Base-by-base conservation (phyloP, 106 monocot genomes). In the Iris macrosiphon region DNA sequence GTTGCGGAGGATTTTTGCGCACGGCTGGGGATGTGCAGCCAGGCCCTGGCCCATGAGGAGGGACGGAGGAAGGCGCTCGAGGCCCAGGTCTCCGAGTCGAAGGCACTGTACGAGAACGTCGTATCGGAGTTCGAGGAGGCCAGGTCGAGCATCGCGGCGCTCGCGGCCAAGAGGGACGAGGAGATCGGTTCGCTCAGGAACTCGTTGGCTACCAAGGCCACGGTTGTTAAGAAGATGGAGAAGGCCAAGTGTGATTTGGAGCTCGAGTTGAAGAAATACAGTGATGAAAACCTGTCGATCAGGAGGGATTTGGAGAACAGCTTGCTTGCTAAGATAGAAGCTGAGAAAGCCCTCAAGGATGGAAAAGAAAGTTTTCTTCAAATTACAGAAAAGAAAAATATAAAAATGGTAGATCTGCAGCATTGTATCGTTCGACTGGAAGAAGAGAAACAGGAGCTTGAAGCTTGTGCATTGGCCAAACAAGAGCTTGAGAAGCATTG, bases 51-150 rank as follows among this genome's bases (percentile, higher is more conserved):
- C 2, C 83, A 72, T 49, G 91, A 98, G 67, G 90, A 98, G 60
- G 81, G 91, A 57, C 63, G 78, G 26, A 87, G 91, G 56, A 98
- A 86, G 48, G 26, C 81, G 71, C 70, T 91, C 48, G 87, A 91
- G 51, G 62, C 73, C 23, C 85, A 98, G 60, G 40, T 87, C 21
- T 69, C 62, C 14, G 91, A 91, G 67, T 83, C 72, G 7, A 72
- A 64, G 41, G 52, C 42, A 20, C 38, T 57, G 29, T 87, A 76
- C 66, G 77, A 91, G 42, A 80, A 74, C 45, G 69, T 79, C 8
- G 57, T 76, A 8, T 54, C 75, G 21, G 91, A 91, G 31, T 98
- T 66, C 62, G 83, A 87, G 54, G 83, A 78, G 2, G 83, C 69
- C 17, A 77, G 51, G 26, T 58, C 24, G 5, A 73, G 65, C 4